A percentile compares a stretch with the other conserved stretches of the same genome.
phyloP scores from a whole-genome alignment of 495 filamentous ascomycete species.

The Elaphomyces granulatus region DNA sequence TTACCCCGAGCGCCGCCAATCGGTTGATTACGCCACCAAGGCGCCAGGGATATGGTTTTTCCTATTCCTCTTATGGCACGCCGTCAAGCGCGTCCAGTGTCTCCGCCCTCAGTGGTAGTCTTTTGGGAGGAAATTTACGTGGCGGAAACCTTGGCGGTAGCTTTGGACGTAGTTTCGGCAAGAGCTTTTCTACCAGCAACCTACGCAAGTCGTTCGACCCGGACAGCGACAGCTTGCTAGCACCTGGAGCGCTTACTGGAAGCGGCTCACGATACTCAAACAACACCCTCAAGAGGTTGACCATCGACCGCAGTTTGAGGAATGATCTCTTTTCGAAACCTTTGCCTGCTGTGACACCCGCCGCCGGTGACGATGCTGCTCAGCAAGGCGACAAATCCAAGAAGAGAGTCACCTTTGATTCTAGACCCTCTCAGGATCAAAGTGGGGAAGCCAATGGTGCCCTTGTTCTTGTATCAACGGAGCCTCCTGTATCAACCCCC shows the following conservation, averaged over 20 bases:
- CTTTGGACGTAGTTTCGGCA: conserved; percentile 44
- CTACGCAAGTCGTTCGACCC: conserved; percentile 48
- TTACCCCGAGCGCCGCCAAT: conserved; percentile 65
- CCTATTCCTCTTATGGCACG: conserved; percentile 76
- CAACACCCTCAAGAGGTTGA: conserved; percentile 70
- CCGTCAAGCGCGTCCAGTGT: conserved; percentile 61
- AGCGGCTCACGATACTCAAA: conserved; percentile 46
- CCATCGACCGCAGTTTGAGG: conserved; percentile 73
- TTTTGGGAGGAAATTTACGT: conserved; percentile 48
- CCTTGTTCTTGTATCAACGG: conserved; percentile 30
- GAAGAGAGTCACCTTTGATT: conserved; percentile 87
- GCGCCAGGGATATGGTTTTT: conserved; percentile 67
- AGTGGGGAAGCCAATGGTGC: conserved; percentile 25
- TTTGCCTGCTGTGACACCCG: conserved; percentile 26
- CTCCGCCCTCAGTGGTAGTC: conserved; percentile 48
- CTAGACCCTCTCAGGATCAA: conserved; percentile 23
- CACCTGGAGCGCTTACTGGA: conserved; percentile 71
- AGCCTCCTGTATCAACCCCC: conserved; percentile 39
- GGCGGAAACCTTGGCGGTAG: conserved; percentile 33
- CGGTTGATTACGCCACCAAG: conserved; percentile 71
- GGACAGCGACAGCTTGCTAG: conserved; percentile 66
- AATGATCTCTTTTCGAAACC: conserved; percentile 52
- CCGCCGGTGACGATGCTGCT: conserved; percentile 31
- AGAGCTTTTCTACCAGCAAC: conserved; percentile 51
- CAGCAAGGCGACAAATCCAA: conserved; percentile 37